Percentiles rank a stretch among this genome's conserved stretches.
phyloP scores from a whole-genome alignment of 2,329 filamentous ascomycete species.

The Cordyceps fumosorosea region DNA sequence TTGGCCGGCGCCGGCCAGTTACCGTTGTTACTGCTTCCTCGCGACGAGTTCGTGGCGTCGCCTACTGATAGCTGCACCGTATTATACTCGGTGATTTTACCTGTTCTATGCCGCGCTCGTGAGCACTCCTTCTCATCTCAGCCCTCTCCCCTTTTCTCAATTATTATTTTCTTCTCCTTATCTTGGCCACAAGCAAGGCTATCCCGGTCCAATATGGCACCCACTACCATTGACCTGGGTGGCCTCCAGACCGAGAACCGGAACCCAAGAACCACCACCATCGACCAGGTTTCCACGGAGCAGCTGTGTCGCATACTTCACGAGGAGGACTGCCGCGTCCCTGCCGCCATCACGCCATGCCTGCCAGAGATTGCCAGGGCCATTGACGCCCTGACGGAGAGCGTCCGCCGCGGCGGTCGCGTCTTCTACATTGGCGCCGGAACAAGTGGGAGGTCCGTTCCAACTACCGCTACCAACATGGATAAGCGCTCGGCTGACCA shows the following conservation, averaged over 20 bases:
- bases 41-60: background rate
- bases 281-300: conserved; percentile 15
- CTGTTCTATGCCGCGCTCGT: background rate
- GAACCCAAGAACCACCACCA: conserved; percentile 14
- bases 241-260: conserved; percentile 17
- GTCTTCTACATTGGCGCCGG: conserved; percentile 30
- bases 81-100: background rate
- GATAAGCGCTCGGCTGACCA: background rate
- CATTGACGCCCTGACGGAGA: conserved; percentile 16
- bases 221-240: conserved; percentile 11
- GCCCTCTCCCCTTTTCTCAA: background rate
- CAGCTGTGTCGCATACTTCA: conserved; percentile 19
- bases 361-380: conserved; percentile 14
- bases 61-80: background rate
- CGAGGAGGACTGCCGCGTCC: conserved; percentile 15
- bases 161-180: background rate
- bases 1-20: background rate
- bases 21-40: background rate
- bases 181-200: background rate
- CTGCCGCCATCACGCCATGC: conserved; percentile 16
- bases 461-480: background rate
- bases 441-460: conserved; percentile 33
- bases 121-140: background rate
- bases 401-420: conserved; percentile 15
- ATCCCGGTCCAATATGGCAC: background rate